Evolutionary conservation across 805 yeast species (phyloP).

Genomic region (Candida suzukii): DNA sequence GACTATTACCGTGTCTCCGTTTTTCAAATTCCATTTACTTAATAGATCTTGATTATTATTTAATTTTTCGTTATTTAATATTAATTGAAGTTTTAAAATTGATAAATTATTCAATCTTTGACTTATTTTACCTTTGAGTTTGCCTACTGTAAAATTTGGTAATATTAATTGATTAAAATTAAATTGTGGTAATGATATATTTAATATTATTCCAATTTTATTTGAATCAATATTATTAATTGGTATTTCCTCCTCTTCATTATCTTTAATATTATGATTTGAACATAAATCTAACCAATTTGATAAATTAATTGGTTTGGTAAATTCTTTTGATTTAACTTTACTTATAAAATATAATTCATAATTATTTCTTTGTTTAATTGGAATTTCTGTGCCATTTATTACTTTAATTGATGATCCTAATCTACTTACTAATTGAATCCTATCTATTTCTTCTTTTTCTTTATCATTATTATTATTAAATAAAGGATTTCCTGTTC

Average conservation of each 20-base stretch:
- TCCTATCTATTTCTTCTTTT: slow-evolving; percentile 11
- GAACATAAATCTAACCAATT: slow-evolving; percentile 38
- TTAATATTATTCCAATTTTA: not conserved
- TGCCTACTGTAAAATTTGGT: slow-evolving; percentile 25
- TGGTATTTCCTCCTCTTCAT: no score
- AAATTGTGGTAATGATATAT: not conserved
- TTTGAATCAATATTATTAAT: not conserved
- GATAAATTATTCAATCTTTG: slow-evolving; percentile 9
- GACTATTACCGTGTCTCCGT: slow-evolving; percentile 2
- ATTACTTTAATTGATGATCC: slow-evolving; percentile 29
- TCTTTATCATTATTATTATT: slow-evolving; percentile 6
- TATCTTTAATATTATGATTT: slow-evolving; percentile 25
- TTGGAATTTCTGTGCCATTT: slow-evolving; percentile 50
- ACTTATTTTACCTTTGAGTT: slow-evolving; percentile 28
- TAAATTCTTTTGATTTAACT: slow-evolving; percentile 28
- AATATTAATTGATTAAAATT: slow-evolving; percentile 16
- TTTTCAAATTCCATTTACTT: slow-evolving; percentile 3
- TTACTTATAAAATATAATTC: slow-evolving; percentile 60
- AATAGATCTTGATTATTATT: slow-evolving; percentile 15
- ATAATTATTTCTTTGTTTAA: slow-evolving; percentile 48
- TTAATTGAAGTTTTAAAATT: not conserved
- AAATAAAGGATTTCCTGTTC: slow-evolving; percentile 49
- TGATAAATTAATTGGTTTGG: not conserved
- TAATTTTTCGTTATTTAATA: slow-evolving; percentile 6
- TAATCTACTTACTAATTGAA: slow-evolving; percentile 16